phyloP scores from a whole-genome alignment of 352 stramenopile species.

The Phytophthora macrochlamydospora region DNA sequence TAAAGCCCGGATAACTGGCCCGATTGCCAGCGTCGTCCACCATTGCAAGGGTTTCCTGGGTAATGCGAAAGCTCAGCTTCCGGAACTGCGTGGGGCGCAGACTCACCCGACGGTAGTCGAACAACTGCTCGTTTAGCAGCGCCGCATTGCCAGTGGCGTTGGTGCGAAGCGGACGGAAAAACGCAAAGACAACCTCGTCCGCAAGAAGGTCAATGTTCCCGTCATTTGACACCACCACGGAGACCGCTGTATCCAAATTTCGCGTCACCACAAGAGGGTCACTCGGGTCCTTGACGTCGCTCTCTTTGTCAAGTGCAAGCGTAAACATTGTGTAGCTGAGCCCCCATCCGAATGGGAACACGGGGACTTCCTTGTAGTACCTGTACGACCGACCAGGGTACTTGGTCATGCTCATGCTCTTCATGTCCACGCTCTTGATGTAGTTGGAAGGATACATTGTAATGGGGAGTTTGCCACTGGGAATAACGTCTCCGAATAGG shows the following conservation, averaged over 20 bases:
- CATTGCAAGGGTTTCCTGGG: constrained; percentile 55
- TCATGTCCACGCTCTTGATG: constrained; percentile 75
- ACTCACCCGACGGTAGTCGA: constrained; percentile 67
- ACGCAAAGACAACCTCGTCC: constrained; percentile 83
- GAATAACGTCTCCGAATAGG: constrained; percentile 84
- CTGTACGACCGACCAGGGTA: constrained; percentile 91
- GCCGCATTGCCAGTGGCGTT: constrained; percentile 60
- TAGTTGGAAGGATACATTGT: constrained; percentile 90
- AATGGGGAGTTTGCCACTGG: constrained; percentile 82
- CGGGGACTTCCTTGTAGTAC: constrained; percentile 89
- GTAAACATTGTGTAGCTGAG: constrained; percentile 91
- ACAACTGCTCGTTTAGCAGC: constrained; percentile 80
- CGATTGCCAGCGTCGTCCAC: constrained; percentile 62
- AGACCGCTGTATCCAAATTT: constrained; percentile 47
- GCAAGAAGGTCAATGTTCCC: constrained; percentile 37
- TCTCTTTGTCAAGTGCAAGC: constrained; percentile 25
- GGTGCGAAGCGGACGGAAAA: constrained; percentile 69
- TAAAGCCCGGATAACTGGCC: constrained; percentile 68
- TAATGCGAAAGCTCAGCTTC: constrained; percentile 50
- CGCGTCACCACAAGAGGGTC: constrained; percentile 39
- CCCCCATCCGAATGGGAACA: constrained; percentile 91
- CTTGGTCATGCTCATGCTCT: constrained; percentile 91
- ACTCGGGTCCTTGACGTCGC: constrained; percentile 4
- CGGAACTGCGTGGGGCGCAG: constrained; percentile 40
- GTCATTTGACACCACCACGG: constrained; percentile 62